Evolutionary conservation across 768 basidiomycete genomes (phyloP), one percentile per base, ranked within the genome.

Genomic region (Postia placenta): DNA sequence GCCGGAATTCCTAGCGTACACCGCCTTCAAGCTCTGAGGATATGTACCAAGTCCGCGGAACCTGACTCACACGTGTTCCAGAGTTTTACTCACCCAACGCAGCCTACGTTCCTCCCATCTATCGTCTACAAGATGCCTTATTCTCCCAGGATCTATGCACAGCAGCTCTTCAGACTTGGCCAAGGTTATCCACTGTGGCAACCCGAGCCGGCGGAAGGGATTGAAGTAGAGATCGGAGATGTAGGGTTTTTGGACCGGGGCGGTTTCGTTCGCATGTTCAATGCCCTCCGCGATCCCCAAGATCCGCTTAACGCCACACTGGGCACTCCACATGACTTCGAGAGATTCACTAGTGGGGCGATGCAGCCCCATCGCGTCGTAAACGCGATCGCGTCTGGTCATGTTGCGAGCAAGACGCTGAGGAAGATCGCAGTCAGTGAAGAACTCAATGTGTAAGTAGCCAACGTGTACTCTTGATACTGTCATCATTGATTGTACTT

Each of bases 131-230:
- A n/a, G n/a, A n/a, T n/a, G n/a, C n/a, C n/a, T n/a, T n/a, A n/a
- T n/a, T n/a, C n/a, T n/a, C n/a, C n/a, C n/a, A n/a, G n/a, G 17
- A 26, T 49, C 43, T 51, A 51, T 27, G 49, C 49, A 4, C 11
- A 33, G 19, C n/a, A 45, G 14, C 49, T 51, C 17, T 27, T 22
- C 35, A 39, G 30, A 15, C 20, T n/a, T 24, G 38, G 38, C 2
- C 35, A 51, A 19, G 49, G 49, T n/a, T 33, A 39, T 25, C 49
- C 49, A 3, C 37, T 51, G n/a, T 51, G 49, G 49, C 35, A 45
- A 14, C 42, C 49, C 5, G 42, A 50, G 20, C 28, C 49, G n/a
- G 23, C 19, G 5, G 39, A 23, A 23, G 22, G 30, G 19, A n/a
- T n/a, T n/a, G 49, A 42, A n/a, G 20, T 51, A 17, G 4, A 23